Evolutionary conservation across 352 stramenopile species (phyloP).

Genomic region (Globisporangium spinosum): DNA sequence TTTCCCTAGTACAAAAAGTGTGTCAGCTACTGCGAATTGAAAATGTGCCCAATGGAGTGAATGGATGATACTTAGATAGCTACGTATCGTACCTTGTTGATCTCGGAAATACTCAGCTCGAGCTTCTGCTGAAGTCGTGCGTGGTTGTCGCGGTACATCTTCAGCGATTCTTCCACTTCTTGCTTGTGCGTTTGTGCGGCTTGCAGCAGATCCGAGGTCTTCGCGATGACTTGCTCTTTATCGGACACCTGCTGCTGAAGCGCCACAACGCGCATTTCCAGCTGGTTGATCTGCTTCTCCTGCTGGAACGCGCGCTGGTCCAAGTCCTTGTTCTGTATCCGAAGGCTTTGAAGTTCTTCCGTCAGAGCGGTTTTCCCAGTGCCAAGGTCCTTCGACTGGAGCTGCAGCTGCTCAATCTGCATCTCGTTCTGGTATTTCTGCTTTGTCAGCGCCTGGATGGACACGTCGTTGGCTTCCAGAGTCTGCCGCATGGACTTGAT

Average conservation of each 20-base stretch:
- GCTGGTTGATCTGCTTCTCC: conserved; percentile 79
- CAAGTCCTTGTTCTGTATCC: conserved; percentile 73
- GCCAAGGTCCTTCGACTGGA: conserved; percentile 55
- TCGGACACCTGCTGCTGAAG: conserved; percentile 75
- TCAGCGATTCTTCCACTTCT: conserved; percentile 82
- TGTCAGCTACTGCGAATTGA: neutral
- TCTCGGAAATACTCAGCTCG: conserved; percentile 86
- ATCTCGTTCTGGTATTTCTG: conserved; percentile 79
- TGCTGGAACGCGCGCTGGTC: conserved; percentile 77
- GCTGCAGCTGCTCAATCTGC: conserved; percentile 65
- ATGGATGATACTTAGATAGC: neutral
- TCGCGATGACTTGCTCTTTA: conserved; percentile 71
- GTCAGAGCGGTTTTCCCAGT: conserved; percentile 36
- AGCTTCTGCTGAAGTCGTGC: conserved; percentile 82
- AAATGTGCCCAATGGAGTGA: neutral
- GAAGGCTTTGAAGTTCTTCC: conserved; percentile 52
- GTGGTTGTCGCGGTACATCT: conserved; percentile 87
- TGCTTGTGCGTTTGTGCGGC: conserved; percentile 68
- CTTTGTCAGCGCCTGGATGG: conserved; percentile 59
- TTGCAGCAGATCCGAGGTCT: conserved; percentile 69
- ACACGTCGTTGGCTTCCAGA: conserved; percentile 43
- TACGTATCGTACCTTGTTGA: conserved; percentile 76
- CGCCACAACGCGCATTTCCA: conserved; percentile 63
- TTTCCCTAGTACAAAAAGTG: conserved; percentile 51
- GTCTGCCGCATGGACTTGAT: conserved; percentile 39